Percentiles rank a stretch among this genome's conserved stretches.
These are phyloP conservation scores for Aspergillus sp. DNA, from an alignment of 2,329 filamentous ascomycete species.

Conservation along the genomic window DNA sequence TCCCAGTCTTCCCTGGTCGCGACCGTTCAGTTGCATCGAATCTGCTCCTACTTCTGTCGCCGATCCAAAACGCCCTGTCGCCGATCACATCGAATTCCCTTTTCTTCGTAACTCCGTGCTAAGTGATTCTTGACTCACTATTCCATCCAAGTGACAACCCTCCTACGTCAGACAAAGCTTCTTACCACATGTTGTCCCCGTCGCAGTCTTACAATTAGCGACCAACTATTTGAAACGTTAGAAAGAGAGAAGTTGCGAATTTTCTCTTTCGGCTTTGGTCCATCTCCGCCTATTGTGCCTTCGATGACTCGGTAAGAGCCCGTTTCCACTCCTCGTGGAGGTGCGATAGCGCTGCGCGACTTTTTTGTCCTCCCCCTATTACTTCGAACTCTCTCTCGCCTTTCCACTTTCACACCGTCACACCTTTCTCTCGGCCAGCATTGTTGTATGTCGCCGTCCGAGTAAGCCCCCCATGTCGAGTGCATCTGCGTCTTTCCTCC, in stretches of 20 bases:
- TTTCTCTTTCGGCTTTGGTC: neutral
- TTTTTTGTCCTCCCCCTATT: slow-evolving; percentile 12
- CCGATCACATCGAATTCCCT: neutral
- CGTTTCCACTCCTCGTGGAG: slow-evolving; percentile 23
- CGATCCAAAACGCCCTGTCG: neutral
- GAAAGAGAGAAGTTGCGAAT: neutral
- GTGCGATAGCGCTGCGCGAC: slow-evolving; percentile 21
- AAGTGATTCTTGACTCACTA: slow-evolving; percentile 4
- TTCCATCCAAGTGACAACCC: neutral
- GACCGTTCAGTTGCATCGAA: neutral
- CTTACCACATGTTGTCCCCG: neutral
- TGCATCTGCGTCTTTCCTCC: slow-evolving; percentile 19
- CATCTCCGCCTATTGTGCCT: slow-evolving; percentile 8
- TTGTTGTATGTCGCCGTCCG: slow-evolving; percentile 18
- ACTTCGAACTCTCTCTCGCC: slow-evolving; percentile 10
- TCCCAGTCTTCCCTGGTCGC: neutral
- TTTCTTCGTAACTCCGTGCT: neutral
- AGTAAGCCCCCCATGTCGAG: slow-evolving; percentile 26
- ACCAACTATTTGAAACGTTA: neutral
- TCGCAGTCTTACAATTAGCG: neutral
- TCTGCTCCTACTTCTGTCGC: neutral
- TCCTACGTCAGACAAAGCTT: slow-evolving; percentile 5
- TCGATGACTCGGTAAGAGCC: slow-evolving; percentile 21
- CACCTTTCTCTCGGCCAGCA: neutral
- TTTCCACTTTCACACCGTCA: slow-evolving; percentile 9